phyloP scores from a whole-genome alignment of 495 filamentous ascomycete genomes.

The Podospora pseudopauciseta region DNA sequence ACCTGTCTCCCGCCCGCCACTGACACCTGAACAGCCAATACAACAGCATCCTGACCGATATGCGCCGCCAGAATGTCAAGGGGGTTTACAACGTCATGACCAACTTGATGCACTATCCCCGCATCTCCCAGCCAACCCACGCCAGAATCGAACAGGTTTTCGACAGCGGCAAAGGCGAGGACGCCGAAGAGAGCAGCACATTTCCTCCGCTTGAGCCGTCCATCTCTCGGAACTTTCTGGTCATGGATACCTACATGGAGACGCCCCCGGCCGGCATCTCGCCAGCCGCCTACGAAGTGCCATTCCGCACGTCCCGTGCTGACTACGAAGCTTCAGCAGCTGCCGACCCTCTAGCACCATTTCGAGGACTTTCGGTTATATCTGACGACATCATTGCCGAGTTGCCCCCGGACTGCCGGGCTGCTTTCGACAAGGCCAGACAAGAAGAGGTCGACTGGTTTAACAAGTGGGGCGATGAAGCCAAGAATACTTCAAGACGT shows the following conservation, averaged over 20 bases:
- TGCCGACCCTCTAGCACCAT: conserved; percentile 48
- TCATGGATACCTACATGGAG: conserved; percentile 67
- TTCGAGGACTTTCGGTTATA: conserved; percentile 63
- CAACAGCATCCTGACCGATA: conserved; percentile 63
- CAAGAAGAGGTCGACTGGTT: conserved; percentile 68
- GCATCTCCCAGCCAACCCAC: conserved; percentile 85
- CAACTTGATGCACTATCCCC: conserved; percentile 81
- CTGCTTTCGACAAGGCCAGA: conserved; percentile 62
- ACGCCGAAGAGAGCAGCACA: conserved; percentile 32
- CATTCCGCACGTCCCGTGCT: conserved; percentile 34
- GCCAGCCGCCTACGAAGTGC: conserved; percentile 45
- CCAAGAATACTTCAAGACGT: conserved; percentile 40
- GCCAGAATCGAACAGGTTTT: conserved; percentile 69
- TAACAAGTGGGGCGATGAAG: conserved; percentile 63
- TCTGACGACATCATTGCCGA: conserved; percentile 63
- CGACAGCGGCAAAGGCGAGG: conserved; percentile 29
- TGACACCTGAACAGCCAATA: conserved; percentile 58
- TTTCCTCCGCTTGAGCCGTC: conserved; percentile 64
- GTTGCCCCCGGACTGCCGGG: conserved; percentile 67
- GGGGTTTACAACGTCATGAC: conserved; percentile 93
- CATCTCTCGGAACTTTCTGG: conserved; percentile 68
- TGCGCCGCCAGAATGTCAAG: conserved; percentile 62
- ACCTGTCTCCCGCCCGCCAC: background rate
- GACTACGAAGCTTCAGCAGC: conserved; percentile 21
- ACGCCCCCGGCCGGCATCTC: conserved; percentile 47